Evolutionary conservation across 805 yeast genomes (phyloP).

Genomic region (Saccharomycopsis amapae): DNA sequence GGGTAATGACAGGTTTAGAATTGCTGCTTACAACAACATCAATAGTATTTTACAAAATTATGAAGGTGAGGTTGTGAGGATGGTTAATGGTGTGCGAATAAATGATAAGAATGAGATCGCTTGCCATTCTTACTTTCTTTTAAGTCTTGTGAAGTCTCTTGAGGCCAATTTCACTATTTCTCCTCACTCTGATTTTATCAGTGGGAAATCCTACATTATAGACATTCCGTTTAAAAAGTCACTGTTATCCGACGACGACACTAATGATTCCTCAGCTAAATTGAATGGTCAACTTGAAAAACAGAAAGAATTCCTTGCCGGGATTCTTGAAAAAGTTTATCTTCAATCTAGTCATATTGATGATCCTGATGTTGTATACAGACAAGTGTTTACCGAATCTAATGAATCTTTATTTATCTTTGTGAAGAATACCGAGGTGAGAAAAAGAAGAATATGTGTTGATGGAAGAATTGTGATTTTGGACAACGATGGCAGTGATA

Average conservation of each 20-base stretch:
- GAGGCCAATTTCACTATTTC: conserved; percentile 59
- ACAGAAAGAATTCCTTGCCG: conserved; percentile 24
- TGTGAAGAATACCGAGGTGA: conserved; percentile 24
- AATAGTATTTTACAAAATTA: conserved; percentile 40
- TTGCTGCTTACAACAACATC: conserved; percentile 52
- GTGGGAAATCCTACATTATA: conserved; percentile 4
- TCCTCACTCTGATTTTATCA: conserved; percentile 32
- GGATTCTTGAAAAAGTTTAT: conserved; percentile 52
- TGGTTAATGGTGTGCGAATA: neutral
- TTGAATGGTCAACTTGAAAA: conserved; percentile 21
- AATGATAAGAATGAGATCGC: neutral
- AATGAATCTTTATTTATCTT: conserved; percentile 25
- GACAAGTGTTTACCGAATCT: conserved; percentile 1
- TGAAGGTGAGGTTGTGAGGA: conserved; percentile 35
- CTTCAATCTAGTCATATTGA: conserved; percentile 46
- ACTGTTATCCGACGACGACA: neutral
- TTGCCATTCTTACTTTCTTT: conserved; percentile 52
- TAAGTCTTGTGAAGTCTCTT: conserved; percentile 48
- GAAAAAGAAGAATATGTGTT: conserved; percentile 49
- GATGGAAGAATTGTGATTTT: conserved; percentile 52
- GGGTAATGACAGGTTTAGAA: conserved; percentile 51
- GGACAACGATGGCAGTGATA: neutral
- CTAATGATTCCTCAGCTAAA: too few relatives aligned
- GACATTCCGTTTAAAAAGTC: conserved; percentile 13
- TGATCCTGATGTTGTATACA: conserved; percentile 31